Evolutionary conservation across 2,329 filamentous ascomycete genomes (phyloP), one percentile per base, ranked within the genome.

Genomic region (Fusarium heterosporum): DNA sequence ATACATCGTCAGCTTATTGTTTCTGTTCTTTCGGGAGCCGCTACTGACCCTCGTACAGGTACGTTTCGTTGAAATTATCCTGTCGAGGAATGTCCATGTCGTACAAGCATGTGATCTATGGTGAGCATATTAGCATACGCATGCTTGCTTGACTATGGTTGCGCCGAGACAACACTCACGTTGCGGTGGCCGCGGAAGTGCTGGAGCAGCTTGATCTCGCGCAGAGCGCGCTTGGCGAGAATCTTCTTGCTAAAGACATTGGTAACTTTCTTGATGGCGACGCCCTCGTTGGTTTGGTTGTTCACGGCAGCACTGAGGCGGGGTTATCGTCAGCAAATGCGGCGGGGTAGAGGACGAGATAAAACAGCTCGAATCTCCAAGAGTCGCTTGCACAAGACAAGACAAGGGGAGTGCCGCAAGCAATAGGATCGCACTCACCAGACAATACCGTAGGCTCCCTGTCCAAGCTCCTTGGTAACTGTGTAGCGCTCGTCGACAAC

Each of bases 171-270:
- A 39, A 49, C 32, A 82, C 88, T 81, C 83, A 93, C 90, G 79
- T 95, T 95, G 75, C 92, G 90, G 76, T 95, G 92, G 52, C 92
- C 92, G 74, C 96, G 88, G 83, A 99, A 99, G 81, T 99, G 96
- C 83, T 98, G 95, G 69, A 99, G 86, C 72, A 99, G 87, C 87
- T 98, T 99, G 82, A 99, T 98, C 83, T 99, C 96, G 80, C 96
- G 90, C 84, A 99, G 82, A 48, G 96, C 96, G 76, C 96, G 92
- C 89, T 99, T 99, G 74, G 96, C 96, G 71, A 99, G 87, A 73
- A 99, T 99, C 89, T 98, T 98, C 84, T 99, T 99, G 87, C 93
- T 97, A 82, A 99, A 99, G 74, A 99, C 95, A 91, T 99, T 99
- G 84, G 96, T 99, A 78, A 99, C 93, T 83, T 99, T 99, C 83